Conservation (phyloP, 441 rosid species). For the Jatropha multifida region DNA sequence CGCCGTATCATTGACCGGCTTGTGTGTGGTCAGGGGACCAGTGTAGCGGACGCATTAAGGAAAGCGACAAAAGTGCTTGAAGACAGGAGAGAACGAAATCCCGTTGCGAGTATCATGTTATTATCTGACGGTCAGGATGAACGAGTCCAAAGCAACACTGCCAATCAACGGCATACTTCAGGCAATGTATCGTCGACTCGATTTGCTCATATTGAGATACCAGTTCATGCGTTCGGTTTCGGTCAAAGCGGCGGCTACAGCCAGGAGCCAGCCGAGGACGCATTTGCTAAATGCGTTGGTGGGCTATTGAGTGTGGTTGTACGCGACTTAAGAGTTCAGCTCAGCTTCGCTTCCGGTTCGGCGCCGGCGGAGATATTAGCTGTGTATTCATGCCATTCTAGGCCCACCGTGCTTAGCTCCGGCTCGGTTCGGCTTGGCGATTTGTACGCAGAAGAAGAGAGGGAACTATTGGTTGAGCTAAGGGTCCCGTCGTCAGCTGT, state of each 20-base stretch:
- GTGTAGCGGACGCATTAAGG: slow-evolving; percentile 63
- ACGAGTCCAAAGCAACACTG: slow-evolving; percentile 31
- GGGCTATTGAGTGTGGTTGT: slow-evolving; percentile 56
- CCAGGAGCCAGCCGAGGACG: slow-evolving; percentile 61
- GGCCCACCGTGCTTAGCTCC: slow-evolving; percentile 49
- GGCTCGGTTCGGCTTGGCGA: slow-evolving; percentile 62
- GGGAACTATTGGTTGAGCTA: slow-evolving; percentile 68
- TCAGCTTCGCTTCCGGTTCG: slow-evolving; percentile 71
- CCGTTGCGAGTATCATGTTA: slow-evolving; percentile 56
- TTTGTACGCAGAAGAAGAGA: slow-evolving; percentile 65
- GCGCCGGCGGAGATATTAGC: slow-evolving; percentile 68
- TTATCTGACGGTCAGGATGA: slow-evolving; percentile 61
- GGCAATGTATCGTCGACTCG: slow-evolving; percentile 55
- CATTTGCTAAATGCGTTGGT: slow-evolving; percentile 50
- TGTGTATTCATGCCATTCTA: slow-evolving; percentile 55
- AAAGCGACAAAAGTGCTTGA: slow-evolving; percentile 92
- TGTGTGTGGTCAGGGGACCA: slow-evolving; percentile 62
- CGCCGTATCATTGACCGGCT: slow-evolving; percentile 70
- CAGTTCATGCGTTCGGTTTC: slow-evolving; percentile 66
- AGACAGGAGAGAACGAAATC: slow-evolving; percentile 73
- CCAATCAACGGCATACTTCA: slow-evolving; percentile 39
- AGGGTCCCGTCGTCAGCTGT: slow-evolving; percentile 46
- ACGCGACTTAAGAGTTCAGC: slow-evolving; percentile 61
- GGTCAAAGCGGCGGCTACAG: slow-evolving; percentile 46
- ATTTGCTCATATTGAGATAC: slow-evolving; percentile 67